phyloP scores from a whole-genome alignment of 805 yeast species.

The Candida qinlingensis region DNA sequence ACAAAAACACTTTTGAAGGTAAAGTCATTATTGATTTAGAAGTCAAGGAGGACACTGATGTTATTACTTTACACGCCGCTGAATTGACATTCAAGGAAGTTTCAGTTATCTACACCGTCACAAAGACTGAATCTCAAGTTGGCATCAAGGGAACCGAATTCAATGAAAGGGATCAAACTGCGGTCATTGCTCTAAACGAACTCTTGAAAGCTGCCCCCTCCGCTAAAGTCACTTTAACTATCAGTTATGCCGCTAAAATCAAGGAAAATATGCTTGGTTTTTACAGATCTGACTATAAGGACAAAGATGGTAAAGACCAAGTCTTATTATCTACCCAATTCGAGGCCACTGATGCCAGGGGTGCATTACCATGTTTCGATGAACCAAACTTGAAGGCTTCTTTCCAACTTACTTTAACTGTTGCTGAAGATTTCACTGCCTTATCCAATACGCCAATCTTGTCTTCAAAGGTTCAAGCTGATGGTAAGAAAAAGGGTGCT shows the following conservation, averaged over 20 bases:
- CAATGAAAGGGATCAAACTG: conserved; percentile 54
- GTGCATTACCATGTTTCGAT: conserved; percentile 82
- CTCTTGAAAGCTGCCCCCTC: conserved; percentile 32
- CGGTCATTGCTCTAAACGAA: conserved; percentile 50
- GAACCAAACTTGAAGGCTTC: conserved; percentile 78
- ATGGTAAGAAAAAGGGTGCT: conserved; percentile 46
- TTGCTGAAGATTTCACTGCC: conserved; percentile 49
- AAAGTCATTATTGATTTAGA: conserved; percentile 45
- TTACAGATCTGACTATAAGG: conserved; percentile 63
- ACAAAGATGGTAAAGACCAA: conserved; percentile 53
- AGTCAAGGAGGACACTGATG: conserved; percentile 41
- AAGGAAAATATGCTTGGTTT: conserved; percentile 77
- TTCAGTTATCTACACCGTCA: conserved; percentile 31
- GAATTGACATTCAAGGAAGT: conserved; percentile 55
- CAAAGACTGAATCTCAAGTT: conserved; percentile 24
- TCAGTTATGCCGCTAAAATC: conserved; percentile 53
- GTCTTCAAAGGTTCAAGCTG: conserved; percentile 39
- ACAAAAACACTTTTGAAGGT: conserved; percentile 54
- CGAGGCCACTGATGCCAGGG: conserved; percentile 80
- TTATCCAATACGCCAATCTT: conserved; percentile 63
- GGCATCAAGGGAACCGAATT: conserved; percentile 30
- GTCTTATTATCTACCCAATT: conserved; percentile 79
- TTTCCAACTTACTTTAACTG: conserved; percentile 57
- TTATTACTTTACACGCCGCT: conserved; percentile 50
- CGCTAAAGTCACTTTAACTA: conserved; percentile 36